A percentile compares a stretch with the other conserved stretches of the same genome.
phyloP scores from a whole-genome alignment of 805 yeast species.

The Starmerella potacharoeniae region DNA sequence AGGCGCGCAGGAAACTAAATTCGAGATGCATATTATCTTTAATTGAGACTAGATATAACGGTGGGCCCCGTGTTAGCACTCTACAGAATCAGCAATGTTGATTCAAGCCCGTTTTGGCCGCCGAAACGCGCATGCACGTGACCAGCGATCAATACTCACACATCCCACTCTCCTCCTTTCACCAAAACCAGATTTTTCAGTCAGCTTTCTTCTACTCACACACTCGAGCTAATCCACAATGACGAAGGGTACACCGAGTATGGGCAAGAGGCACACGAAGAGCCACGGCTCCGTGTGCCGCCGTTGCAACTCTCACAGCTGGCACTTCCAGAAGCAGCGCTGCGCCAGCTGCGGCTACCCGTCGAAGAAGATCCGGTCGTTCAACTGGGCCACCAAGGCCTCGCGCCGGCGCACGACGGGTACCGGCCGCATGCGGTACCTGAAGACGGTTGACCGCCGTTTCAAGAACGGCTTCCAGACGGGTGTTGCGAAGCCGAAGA shows the following conservation, averaged over 20 bases:
- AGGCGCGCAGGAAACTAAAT: too few species aligned
- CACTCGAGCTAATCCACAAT: slow-evolving; percentile 27
- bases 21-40: too few species aligned
- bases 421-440: slow-evolving; percentile 98
- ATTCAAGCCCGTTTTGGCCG: too few species aligned
- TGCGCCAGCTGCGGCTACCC: slow-evolving; percentile 99
- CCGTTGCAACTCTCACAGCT: slow-evolving; percentile 93
- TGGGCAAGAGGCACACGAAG: slow-evolving; percentile 99
- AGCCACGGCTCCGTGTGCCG: slow-evolving; percentile 93
- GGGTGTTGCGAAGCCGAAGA: slow-evolving; percentile 48
- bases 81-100: too few species aligned
- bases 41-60: too few species aligned
- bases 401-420: slow-evolving; percentile 99
- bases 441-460: slow-evolving; percentile 94
- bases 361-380: slow-evolving; percentile 85
- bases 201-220: slow-evolving; percentile 3
- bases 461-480: slow-evolving; percentile 99
- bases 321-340: slow-evolving; percentile 98
- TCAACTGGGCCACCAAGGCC: slow-evolving; percentile 99
- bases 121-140: background rate
- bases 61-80: too few species aligned
- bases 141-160: slow-evolving; percentile 1
- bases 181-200: slow-evolving; percentile 19
- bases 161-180: slow-evolving; percentile 3
- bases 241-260: slow-evolving; percentile 94